These are phyloP conservation scores for Mucor irregularis DNA, from an alignment of 371 early-diverging fungal species.

Conservation along the genomic window DNA sequence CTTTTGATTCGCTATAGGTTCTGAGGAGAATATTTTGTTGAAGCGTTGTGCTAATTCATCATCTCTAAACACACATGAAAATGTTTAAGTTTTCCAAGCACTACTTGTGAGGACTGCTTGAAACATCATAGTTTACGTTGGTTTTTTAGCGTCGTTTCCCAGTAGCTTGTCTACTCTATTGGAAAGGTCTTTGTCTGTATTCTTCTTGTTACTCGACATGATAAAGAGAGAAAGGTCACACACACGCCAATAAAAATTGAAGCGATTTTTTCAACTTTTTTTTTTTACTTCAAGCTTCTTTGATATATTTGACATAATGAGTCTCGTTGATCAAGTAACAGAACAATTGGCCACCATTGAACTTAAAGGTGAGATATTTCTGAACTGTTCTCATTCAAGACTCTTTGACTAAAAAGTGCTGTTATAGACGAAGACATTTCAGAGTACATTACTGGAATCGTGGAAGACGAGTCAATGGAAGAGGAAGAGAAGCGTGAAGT, in stretches of 20 bases:
- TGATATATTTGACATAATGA: constrained; percentile 9
- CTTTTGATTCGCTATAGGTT: constrained; percentile 18
- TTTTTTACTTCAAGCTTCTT: not conserved
- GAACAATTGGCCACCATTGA: constrained; percentile 25
- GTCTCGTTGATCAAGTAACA: constrained; percentile 29
- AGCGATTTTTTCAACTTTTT: not conserved
- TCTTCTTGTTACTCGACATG: not conserved
- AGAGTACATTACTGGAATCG: constrained; percentile 58
- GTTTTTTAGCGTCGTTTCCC: not conserved
- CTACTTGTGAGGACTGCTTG: no score
- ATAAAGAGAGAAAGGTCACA: not conserved
- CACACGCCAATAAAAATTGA: not conserved
- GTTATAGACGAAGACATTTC: constrained; percentile 46
- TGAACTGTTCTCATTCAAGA: not conserved
- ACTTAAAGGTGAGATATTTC: constrained; percentile 29
- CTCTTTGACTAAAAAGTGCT: not conserved
- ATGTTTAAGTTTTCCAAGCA: not conserved
- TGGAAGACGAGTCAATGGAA: constrained; percentile 54
- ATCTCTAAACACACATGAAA: constrained; percentile 12
- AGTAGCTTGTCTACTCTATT: constrained; percentile 8
- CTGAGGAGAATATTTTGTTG: constrained; percentile 27
- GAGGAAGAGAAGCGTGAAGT: constrained; percentile 60
- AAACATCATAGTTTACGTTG: not conserved
- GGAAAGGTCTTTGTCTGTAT: constrained; percentile 1
- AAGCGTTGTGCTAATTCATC: constrained; percentile 35